Conservation (phyloP, 225 moss, liverwort and hornwort genomes). For the Asterella californica region DNA sequence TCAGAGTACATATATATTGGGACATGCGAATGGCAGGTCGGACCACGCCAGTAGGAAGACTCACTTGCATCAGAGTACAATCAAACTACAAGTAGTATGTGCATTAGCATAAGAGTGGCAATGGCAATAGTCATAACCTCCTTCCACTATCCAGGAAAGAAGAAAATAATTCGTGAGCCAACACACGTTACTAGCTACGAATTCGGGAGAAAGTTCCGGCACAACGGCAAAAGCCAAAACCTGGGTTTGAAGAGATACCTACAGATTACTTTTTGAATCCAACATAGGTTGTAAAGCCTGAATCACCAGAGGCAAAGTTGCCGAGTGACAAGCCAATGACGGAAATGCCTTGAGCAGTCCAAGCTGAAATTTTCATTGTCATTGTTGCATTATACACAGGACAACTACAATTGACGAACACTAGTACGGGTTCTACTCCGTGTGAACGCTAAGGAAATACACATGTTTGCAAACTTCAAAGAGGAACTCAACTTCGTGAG, state of each 20-base stretch:
- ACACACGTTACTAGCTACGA: neutral
- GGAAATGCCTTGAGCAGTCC: constrained; percentile 45
- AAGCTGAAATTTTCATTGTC: constrained; percentile 33
- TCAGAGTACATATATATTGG: neutral
- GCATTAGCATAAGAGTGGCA: neutral
- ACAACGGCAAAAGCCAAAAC: neutral
- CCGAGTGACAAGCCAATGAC: constrained; percentile 44
- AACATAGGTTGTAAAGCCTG: constrained; percentile 48
- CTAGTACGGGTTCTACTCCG: too few relatives aligned
- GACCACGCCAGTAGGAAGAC: neutral
- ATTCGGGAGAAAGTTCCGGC: neutral
- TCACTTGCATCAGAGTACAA: neutral
- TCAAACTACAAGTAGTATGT: neutral
- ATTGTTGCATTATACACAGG: neutral
- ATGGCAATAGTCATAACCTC: neutral
- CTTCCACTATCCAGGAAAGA: neutral
- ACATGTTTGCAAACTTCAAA: neutral
- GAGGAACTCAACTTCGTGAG: neutral
- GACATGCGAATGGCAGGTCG: neutral
- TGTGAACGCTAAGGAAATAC: too few relatives aligned
- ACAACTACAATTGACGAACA: neutral
- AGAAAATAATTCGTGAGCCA: neutral
- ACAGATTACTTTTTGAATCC: constrained; percentile 31
- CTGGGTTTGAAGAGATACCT: constrained; percentile 13
- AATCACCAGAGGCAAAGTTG: constrained; percentile 47